These are phyloP conservation scores for Candida ipomoeae DNA, from an alignment of 805 yeast species.

Conservation along the genomic window DNA sequence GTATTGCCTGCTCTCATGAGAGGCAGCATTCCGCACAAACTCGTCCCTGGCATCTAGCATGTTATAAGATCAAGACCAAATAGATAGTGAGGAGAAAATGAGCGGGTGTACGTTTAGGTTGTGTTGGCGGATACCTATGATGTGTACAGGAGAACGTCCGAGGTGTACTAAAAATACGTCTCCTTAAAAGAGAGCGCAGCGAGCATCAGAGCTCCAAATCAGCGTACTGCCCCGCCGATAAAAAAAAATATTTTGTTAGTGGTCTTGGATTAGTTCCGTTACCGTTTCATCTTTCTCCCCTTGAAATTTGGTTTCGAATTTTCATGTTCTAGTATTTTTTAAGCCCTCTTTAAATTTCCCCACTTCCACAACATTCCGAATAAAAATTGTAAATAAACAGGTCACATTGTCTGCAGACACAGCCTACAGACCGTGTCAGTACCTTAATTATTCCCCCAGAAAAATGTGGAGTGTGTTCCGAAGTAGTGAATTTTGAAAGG, in stretches of 20 bases:
- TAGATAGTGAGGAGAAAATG: background rate
- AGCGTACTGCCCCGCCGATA: background rate
- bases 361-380: background rate
- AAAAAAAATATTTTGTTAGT: background rate
- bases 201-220: background rate
- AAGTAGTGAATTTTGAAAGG: background rate
- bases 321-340: background rate
- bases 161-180: background rate
- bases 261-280: background rate
- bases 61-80: background rate
- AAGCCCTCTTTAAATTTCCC: background rate
- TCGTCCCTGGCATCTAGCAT: constrained; percentile 6
- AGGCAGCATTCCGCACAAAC: constrained; percentile 12
- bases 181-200: background rate
- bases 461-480: no score
- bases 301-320: no score
- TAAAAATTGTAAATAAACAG: background rate
- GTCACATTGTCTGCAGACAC: background rate
- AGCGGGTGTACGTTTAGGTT: background rate
- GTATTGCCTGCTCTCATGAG: background rate
- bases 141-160: constrained; percentile 3
- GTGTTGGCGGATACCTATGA: background rate
- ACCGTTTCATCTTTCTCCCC: no score
- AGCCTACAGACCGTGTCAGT: background rate
- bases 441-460: background rate